Percentiles rank a stretch among this genome's conserved stretches.
Evolutionary conservation across 257 asterid genomes (phyloP).

Genomic region (Scutellaria barbata): DNA sequence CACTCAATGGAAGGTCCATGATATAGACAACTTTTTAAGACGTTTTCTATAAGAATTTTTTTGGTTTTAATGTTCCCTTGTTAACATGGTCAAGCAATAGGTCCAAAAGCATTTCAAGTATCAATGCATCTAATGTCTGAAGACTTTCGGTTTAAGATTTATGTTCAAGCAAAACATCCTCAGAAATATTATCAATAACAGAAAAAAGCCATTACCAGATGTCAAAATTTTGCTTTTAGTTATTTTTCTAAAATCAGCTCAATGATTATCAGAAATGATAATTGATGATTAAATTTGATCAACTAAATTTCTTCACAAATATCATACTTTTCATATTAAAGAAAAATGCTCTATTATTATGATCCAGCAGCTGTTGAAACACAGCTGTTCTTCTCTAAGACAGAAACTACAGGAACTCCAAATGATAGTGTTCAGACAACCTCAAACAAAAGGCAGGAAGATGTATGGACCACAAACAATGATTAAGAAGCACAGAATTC

Average conservation of each 20-base stretch:
- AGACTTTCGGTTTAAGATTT: too few species aligned
- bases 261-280: too few species aligned
- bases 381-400: neutral
- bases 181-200: neutral
- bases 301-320: neutral
- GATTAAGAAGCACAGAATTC: neutral
- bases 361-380: neutral
- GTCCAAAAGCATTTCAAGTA: neutral
- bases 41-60: neutral
- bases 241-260: too few species aligned
- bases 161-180: too few species aligned
- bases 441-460: slow-evolving; percentile 1
- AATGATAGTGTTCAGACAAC: neutral
- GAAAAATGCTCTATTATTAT: neutral
- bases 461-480: neutral
- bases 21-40: neutral
- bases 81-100: neutral
- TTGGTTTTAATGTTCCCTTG: neutral
- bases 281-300: too few species aligned
- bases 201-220: too few species aligned
- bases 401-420: neutral
- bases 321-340: neutral
- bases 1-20: neutral
- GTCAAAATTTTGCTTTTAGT: too few species aligned
- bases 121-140: too few species aligned